phyloP scores from a whole-genome alignment of 2,329 filamentous ascomycete species.

The Curvularia verruculosa region DNA sequence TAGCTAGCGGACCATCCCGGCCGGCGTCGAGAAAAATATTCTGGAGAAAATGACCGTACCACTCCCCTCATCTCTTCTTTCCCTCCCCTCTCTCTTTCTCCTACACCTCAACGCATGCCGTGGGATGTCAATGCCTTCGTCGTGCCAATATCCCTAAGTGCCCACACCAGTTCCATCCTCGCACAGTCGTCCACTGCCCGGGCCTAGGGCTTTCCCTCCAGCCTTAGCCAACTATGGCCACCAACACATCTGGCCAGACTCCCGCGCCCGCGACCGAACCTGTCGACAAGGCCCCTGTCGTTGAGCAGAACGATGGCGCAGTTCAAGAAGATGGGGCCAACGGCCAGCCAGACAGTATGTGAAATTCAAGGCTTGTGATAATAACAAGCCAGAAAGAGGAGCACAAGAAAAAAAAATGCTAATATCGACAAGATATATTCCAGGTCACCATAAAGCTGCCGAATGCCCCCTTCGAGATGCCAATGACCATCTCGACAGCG shows the following conservation, averaged over 20 bases:
- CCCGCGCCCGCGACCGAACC: slow-evolving; percentile 19
- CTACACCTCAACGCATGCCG: slow-evolving; percentile 28
- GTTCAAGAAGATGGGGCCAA: slow-evolving; percentile 32
- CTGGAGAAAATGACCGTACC: slow-evolving; percentile 22
- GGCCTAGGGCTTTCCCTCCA: slow-evolving; percentile 19
- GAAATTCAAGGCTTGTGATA: neutral
- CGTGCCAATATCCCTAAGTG: slow-evolving; percentile 35
- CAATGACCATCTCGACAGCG: slow-evolving; percentile 88
- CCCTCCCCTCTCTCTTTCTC: slow-evolving; percentile 1
- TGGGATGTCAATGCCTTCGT: slow-evolving; percentile 45
- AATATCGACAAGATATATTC: slow-evolving; percentile 59
- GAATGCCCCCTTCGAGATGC: slow-evolving; percentile 76
- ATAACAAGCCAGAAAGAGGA: neutral
- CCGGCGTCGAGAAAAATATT: slow-evolving; percentile 37
- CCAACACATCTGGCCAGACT: slow-evolving; percentile 46
- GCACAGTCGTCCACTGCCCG: slow-evolving; percentile 28
- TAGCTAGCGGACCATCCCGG: slow-evolving; percentile 35
- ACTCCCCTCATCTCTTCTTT: slow-evolving; percentile 4
- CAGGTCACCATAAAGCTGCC: slow-evolving; percentile 82
- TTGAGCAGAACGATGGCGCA: slow-evolving; percentile 16
- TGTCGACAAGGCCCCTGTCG: slow-evolving; percentile 1
- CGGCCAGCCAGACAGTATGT: slow-evolving; percentile 44
- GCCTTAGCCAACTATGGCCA: slow-evolving; percentile 38
- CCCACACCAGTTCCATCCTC: slow-evolving; percentile 32
- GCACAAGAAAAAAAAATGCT: slow-evolving; percentile 7